Evolutionary conservation across 768 basidiomycete species (phyloP).

Genomic region (Galerina sulciceps): DNA sequence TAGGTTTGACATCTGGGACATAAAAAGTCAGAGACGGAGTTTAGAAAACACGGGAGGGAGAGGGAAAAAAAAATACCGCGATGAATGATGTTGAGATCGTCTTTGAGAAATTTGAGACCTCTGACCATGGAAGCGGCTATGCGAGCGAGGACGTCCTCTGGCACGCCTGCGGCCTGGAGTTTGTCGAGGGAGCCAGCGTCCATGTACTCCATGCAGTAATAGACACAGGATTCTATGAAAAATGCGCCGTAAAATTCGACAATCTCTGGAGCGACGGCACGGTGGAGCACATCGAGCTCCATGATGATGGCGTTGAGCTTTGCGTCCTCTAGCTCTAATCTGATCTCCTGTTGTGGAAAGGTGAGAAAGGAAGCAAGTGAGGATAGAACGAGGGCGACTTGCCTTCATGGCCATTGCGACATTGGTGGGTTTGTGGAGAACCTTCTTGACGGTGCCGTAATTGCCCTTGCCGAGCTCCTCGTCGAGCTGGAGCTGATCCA

Average conservation of each 20-base stretch:
- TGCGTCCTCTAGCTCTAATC: slow-evolving; percentile 90
- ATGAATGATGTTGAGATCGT: slow-evolving; percentile 83
- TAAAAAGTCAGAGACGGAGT: neutral
- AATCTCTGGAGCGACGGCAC: slow-evolving; percentile 87
- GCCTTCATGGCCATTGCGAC: slow-evolving; percentile 99
- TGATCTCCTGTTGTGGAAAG: slow-evolving; percentile 77
- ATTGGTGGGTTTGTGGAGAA: slow-evolving; percentile 91
- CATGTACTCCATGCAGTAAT: slow-evolving; percentile 99
- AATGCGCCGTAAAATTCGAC: slow-evolving; percentile 99
- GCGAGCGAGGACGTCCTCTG: slow-evolving; percentile 82
- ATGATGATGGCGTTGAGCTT: slow-evolving; percentile 97
- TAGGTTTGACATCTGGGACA: slow-evolving; percentile 83
- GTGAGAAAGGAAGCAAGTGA: slow-evolving; percentile 6
- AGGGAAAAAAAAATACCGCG: slow-evolving; percentile 38
- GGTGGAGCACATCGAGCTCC: slow-evolving; percentile 98
- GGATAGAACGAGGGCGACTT: slow-evolving; percentile 20
- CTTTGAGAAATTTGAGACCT: slow-evolving; percentile 94
- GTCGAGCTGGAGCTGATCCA: slow-evolving; percentile 87
- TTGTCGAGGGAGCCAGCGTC: slow-evolving; percentile 96
- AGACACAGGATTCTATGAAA: slow-evolving; percentile 99
- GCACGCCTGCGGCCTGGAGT: slow-evolving; percentile 61
- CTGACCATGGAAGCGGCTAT: slow-evolving; percentile 84
- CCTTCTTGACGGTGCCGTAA: slow-evolving; percentile 97
- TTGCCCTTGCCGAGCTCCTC: slow-evolving; percentile 97
- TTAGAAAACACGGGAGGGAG: slow-evolving; percentile 4